Conservation (phyloP, 768 basidiomycete species). For the Lactarius trivialis region DNA sequence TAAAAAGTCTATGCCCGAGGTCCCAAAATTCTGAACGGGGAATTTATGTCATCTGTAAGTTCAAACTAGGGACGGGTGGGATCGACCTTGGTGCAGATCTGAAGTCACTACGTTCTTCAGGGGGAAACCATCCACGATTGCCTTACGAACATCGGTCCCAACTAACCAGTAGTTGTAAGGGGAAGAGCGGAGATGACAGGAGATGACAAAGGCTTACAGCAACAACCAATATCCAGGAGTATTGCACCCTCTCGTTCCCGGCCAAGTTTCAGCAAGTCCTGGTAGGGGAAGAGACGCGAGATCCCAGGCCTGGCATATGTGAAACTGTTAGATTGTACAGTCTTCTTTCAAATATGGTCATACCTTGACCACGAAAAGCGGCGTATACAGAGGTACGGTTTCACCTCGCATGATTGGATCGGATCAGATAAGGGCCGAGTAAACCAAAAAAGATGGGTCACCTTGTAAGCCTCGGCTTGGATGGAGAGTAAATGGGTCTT, state of each 20-base stretch:
- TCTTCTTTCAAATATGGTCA: neutral
- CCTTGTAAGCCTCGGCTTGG: conserved; percentile 29
- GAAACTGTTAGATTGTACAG: neutral
- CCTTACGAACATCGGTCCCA: conserved; percentile 39
- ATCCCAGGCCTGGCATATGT: conserved; percentile 25
- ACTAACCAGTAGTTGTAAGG: conserved; percentile 25
- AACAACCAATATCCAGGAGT: conserved; percentile 42
- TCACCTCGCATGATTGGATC: conserved; percentile 20
- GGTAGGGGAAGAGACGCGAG: conserved; percentile 26
- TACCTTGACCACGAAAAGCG: conserved; percentile 25
- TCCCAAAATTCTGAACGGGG: conserved; percentile 48
- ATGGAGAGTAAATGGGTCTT: conserved; percentile 29
- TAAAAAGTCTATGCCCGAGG: conserved; percentile 56
- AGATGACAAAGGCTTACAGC: conserved; percentile 30
- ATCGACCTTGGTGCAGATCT: conserved; percentile 35
- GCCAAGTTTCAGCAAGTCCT: conserved; percentile 32
- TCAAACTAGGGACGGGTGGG: neutral
- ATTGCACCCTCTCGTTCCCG: conserved; percentile 33
- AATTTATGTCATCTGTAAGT: neutral
- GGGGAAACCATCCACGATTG: conserved; percentile 39
- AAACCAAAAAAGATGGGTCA: conserved; percentile 11
- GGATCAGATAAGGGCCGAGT: neutral
- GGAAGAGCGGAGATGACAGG: neutral
- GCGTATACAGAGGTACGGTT: conserved; percentile 31
- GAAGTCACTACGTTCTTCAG: conserved; percentile 33